These are phyloP conservation scores for Neoboletus magnificus DNA, from an alignment of 768 basidiomycete species.

Conservation along the genomic window DNA sequence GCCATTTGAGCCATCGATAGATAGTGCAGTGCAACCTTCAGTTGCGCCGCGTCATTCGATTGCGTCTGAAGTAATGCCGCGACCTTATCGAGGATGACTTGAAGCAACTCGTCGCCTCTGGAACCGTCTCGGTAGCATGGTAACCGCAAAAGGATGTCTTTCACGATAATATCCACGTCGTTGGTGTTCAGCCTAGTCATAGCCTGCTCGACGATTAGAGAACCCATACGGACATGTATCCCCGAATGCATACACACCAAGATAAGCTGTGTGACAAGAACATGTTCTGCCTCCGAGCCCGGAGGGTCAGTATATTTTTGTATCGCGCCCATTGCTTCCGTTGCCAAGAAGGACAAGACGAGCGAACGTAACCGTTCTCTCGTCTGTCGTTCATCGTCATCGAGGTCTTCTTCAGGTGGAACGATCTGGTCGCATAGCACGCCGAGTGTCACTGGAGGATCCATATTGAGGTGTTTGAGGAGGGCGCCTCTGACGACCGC, in stretches of 20 bases:
- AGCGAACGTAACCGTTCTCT: slow-evolving; percentile 56
- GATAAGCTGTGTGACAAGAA: slow-evolving; percentile 46
- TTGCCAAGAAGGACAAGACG: slow-evolving; percentile 57
- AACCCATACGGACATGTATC: neutral
- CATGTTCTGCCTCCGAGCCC: slow-evolving; percentile 45
- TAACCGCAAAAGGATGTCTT: slow-evolving; percentile 50
- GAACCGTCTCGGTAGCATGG: slow-evolving; percentile 39
- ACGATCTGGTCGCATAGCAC: slow-evolving; percentile 69
- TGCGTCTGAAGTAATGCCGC: slow-evolving; percentile 31
- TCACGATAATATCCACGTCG: slow-evolving; percentile 48
- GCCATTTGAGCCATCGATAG: slow-evolving; percentile 46
- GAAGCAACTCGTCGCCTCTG: slow-evolving; percentile 40
- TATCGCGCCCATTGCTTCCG: slow-evolving; percentile 47
- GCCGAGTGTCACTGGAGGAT: slow-evolving; percentile 54
- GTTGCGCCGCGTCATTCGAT: slow-evolving; percentile 28
- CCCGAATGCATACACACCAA: slow-evolving; percentile 38
- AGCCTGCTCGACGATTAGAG: slow-evolving; percentile 37
- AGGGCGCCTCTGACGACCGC: slow-evolving; percentile 57
- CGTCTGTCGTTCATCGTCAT: slow-evolving; percentile 56
- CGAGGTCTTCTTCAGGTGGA: slow-evolving; percentile 46
- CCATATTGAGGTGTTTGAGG: slow-evolving; percentile 60
- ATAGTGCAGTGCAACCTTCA: slow-evolving; percentile 40
- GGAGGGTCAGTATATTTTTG: slow-evolving; percentile 41
- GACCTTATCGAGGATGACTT: slow-evolving; percentile 38
- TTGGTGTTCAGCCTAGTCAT: slow-evolving; percentile 40